Base-by-base conservation (phyloP, 768 basidiomycete species). In the Inosperma sp. region DNA sequence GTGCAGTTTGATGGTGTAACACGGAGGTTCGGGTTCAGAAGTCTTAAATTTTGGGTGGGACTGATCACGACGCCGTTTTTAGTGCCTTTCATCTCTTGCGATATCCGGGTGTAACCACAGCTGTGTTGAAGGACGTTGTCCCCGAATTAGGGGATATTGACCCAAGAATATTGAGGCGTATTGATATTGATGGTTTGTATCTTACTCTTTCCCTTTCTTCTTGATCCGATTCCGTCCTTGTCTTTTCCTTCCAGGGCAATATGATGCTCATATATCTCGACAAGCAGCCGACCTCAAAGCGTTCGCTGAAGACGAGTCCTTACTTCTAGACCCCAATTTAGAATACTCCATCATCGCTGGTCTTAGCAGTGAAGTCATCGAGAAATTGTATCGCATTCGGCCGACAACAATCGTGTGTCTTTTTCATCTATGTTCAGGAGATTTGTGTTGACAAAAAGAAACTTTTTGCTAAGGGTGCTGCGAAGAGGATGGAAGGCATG, bases 401-500 rank as follows among this genome's bases (percentile, higher is more conserved):
- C 93, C 93, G 0, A 73, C 75, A 13, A 91, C 81, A 8, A 77
- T 93, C 48, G 75, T 73, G 42, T 58, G 89, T 84, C 12, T 41
- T 36, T 8, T 23, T 31, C 16, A 25, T 39, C 40, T n/a, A 1
- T 30, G 27, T 35, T 1, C n/a, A n/a, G n/a, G n/a, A n/a, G n/a
- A n/a, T 5, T 41, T 30, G 7, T 13, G 22, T 30, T 25, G 21
- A 34, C 12, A 21, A 21, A 50, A 5, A 55, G 25, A 3, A 39
- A 13, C 23, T 31, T 17, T 34, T 27, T 36, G 29, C 25, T 56
- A 9, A 93, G 91, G 92, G 92, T n/a, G 86, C 87, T 3, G 93
- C 88, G 13, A 93, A 92, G 65, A 74, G 92, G 22, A 92, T 94
- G 82, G 92, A 94, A 62, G 93, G 93, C 7, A 89, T 94, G 80